Conservation (phyloP, 352 stramenopile species). For the Phytophthora podocarpi region DNA sequence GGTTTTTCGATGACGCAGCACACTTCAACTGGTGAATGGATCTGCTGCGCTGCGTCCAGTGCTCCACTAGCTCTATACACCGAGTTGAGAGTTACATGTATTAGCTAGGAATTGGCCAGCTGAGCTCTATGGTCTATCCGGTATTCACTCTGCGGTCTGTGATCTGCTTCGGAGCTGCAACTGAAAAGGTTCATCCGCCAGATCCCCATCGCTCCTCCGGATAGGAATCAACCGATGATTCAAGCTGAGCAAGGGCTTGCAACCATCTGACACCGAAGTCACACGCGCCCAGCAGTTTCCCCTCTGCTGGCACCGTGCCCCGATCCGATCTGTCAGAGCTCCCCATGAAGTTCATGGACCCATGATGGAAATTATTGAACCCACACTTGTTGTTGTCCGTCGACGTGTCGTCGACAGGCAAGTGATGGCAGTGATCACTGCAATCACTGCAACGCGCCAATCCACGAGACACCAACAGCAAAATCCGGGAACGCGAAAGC, state of each 20-base stretch:
- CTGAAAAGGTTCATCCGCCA: constrained; percentile 10
- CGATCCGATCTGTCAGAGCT: constrained; percentile 19
- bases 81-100: too few species aligned
- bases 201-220: not conserved
- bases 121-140: constrained; percentile 4
- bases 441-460: too few species aligned
- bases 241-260: too few species aligned
- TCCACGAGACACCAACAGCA: constrained; percentile 10
- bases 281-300: constrained; percentile 9
- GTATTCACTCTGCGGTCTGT: constrained; percentile 3
- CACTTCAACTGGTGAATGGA: too few species aligned
- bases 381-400: not conserved
- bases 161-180: not conserved
- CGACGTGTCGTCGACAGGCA: too few species aligned
- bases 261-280: constrained; percentile 21
- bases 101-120: too few species aligned
- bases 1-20: too few species aligned
- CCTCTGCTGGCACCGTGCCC: constrained; percentile 9
- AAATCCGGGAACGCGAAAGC: constrained; percentile 9
- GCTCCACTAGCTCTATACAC: not conserved
- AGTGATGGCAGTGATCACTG: constrained; percentile 10
- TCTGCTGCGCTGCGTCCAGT: too few species aligned
- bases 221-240: constrained; percentile 16
- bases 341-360: too few species aligned
- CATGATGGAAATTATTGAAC: too few species aligned